phyloP scores from a whole-genome alignment of 1,284 basidiomycete species.

The Cryptococcus maquisensis region DNA sequence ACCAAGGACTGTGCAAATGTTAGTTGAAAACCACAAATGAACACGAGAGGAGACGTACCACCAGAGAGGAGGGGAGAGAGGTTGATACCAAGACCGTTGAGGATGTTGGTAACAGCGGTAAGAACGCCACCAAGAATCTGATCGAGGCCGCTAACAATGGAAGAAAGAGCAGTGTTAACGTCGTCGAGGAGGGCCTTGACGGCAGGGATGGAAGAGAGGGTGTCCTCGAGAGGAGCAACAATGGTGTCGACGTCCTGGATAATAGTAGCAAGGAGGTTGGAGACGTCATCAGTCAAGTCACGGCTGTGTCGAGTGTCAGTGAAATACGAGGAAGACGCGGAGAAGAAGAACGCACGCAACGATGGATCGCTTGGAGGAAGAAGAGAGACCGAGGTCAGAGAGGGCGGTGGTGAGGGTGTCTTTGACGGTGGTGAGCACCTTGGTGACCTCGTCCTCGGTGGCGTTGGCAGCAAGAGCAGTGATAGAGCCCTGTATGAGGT shows the following conservation, averaged over 20 bases:
- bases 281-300: not conserved
- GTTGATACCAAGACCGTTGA: not conserved
- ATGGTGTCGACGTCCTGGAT: not conserved
- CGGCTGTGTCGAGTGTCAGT: not conserved
- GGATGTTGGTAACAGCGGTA: not conserved
- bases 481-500: not conserved
- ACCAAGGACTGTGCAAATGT: not conserved
- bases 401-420: not conserved
- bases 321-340: not conserved
- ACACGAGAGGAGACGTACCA: not conserved
- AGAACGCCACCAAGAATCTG: conserved; percentile 1
- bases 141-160: not conserved
- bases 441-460: not conserved
- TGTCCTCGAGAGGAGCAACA: not conserved
- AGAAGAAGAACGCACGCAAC: not conserved
- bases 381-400: not conserved
- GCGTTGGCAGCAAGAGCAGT: not conserved
- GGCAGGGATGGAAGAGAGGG: not conserved
- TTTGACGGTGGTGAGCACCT: not conserved
- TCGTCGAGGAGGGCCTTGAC: not conserved
- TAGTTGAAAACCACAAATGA: too few relatives aligned
- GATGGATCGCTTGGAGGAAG: not conserved
- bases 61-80: not conserved
- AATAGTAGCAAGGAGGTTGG: not conserved
- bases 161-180: not conserved